Percentiles rank a stretch among this genome's conserved stretches.
phyloP scores from a whole-genome alignment of 179 eudicot genomes.

The Sideroxylon spinosum region DNA sequence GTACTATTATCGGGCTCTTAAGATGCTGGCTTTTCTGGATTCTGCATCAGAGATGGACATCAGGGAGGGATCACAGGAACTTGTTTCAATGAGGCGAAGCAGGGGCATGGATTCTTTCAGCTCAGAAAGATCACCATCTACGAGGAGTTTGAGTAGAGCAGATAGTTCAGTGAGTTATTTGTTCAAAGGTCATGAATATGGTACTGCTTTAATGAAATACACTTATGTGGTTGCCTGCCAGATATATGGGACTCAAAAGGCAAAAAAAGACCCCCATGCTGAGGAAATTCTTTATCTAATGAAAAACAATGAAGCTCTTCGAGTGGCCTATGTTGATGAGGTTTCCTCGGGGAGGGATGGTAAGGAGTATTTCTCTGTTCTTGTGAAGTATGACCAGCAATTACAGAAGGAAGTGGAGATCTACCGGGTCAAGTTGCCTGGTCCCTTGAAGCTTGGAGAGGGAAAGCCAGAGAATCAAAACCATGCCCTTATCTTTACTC shows the following conservation, averaged over 20 bases:
- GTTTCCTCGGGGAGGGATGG: conserved; percentile 54
- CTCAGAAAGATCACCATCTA: conserved; percentile 40
- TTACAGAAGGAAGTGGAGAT: conserved; percentile 69
- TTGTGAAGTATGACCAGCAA: conserved; percentile 82
- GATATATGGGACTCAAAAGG: conserved; percentile 85
- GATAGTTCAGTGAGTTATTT: conserved; percentile 62
- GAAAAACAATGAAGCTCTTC: conserved; percentile 87
- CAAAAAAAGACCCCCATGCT: conserved; percentile 75
- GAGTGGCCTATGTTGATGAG: conserved; percentile 92
- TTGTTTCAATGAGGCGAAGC: conserved; percentile 50
- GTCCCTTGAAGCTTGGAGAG: conserved; percentile 62
- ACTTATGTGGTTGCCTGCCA: conserved; percentile 92
- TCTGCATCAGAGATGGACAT: conserved; percentile 96
- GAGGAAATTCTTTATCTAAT: conserved; percentile 74
- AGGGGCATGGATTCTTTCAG: conserved; percentile 38
- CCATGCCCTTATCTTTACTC: conserved; percentile 60
- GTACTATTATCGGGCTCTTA: conserved; percentile 89
- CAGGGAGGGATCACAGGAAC: conserved; percentile 68
- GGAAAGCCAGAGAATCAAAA: conserved; percentile 74
- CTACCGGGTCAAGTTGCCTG: conserved; percentile 57
- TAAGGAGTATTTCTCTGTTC: conserved; percentile 72
- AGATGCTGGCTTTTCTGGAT: conserved; percentile 93
- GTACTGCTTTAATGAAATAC: conserved; percentile 84
- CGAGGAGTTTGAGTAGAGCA: conserved; percentile 62
- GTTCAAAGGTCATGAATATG: conserved; percentile 83